Evolutionary conservation across 164 flowering plant species (phyloP).

Genomic region (Malania oleifera): DNA sequence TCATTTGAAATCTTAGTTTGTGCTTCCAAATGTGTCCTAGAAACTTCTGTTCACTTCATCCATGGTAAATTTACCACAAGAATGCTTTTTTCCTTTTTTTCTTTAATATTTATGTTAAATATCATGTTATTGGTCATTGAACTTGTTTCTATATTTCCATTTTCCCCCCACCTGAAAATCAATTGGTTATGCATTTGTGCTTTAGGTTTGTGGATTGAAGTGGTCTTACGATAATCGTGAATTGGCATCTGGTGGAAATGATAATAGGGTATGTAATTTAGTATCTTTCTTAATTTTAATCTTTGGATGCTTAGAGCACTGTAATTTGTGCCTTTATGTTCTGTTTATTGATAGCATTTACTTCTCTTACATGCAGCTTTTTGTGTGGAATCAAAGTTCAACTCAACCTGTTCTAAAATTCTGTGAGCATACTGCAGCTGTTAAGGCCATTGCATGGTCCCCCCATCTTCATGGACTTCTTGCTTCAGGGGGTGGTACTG

Average conservation of each 20-base stretch:
- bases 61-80: background rate
- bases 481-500: slow-evolving; percentile 99
- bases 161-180: background rate
- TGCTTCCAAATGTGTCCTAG: no score
- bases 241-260: slow-evolving; percentile 98
- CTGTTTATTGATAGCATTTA: background rate
- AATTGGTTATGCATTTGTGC: slow-evolving; percentile 3
- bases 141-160: background rate
- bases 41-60: background rate
- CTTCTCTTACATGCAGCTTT: slow-evolving; percentile 48
- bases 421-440: slow-evolving; percentile 97
- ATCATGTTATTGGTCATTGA: background rate
- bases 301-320: background rate
- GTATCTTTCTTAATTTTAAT: background rate
- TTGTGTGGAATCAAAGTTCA: slow-evolving; percentile 96
- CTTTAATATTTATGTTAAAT: background rate
- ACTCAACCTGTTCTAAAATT: slow-evolving; percentile 83
- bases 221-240: slow-evolving; percentile 98
- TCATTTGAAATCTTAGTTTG: no score
- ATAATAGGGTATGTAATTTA: slow-evolving; percentile 57
- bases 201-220: slow-evolving; percentile 92
- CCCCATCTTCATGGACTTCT: slow-evolving; percentile 95
- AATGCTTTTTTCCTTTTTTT: background rate
- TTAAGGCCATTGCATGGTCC: slow-evolving; percentile 99
- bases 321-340: background rate